Evolutionary conservation across 129 eudicot species (phyloP), one percentile per base, ranked within the genome.

Genomic region (Sambucus nigra): DNA sequence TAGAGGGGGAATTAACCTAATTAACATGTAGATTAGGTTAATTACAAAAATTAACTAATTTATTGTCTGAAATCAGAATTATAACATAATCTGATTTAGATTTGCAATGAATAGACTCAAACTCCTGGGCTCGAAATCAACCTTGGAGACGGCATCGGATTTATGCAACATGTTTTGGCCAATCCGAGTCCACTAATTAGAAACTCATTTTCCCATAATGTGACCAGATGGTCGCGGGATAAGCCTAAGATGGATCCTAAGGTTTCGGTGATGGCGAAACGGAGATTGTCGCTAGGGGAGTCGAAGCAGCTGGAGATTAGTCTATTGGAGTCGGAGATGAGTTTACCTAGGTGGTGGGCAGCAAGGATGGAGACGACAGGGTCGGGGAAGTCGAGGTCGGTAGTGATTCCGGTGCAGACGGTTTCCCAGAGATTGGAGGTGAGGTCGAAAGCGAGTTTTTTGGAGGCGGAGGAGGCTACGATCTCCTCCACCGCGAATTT

Each of bases 401-500:
- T 76, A 32, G 76, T 80, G 14, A 91, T 82, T 19, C 94, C 95
- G 18, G 80, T 63, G 64, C 86, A 81, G 26, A 82, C 95, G 26
- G 69, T 79, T 55, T 91, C 98, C 98, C 98, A 91, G 21, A 85
- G 84, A 62, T 85, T 94, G 51, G 98, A 52, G 5, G 98, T 91
- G 64, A 91, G 79, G 73, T 91, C 98, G 59, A 91, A 91, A 0
- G 98, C 95, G 53, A 91, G 95, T 33, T 81, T 85, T 47, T 91
- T 91, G 44, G 88, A 91, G 58, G 98, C 83, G 0, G 98, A 95
- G 20, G 95, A 80, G 7, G 98, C 89, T 63, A 91, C 88, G 77
- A 91, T 86, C 78, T 91, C 98, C 59, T 85, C 98, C 32, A 91
- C 98, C 60, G 98, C 98, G 59, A 94, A 79, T 55, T 85, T 85